phyloP scores from a whole-genome alignment of 768 basidiomycete species.

The Lactarius pseudohatsudake region DNA sequence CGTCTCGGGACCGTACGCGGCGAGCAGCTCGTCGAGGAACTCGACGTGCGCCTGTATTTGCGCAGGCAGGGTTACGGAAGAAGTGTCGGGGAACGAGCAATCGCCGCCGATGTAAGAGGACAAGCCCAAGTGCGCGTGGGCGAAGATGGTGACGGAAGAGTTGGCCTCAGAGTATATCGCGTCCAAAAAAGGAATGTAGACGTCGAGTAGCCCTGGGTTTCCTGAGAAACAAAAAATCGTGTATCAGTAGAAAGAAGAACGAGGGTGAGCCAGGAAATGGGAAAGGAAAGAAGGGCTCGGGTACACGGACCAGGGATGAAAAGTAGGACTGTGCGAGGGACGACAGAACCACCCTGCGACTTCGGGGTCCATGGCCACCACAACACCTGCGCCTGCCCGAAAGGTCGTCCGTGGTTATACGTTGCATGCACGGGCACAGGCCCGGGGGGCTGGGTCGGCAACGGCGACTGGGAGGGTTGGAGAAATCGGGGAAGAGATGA shows the following conservation, averaged over 20 bases:
- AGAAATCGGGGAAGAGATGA: constrained; percentile 28
- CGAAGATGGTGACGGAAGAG: constrained; percentile 51
- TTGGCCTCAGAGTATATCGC: constrained; percentile 43
- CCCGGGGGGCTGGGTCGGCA: constrained; percentile 1
- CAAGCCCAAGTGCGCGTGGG: constrained; percentile 38
- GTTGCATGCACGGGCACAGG: constrained; percentile 28
- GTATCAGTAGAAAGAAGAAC: background rate
- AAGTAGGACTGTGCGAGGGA: constrained; percentile 18
- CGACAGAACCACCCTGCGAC: background rate
- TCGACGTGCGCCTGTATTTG: constrained; percentile 20
- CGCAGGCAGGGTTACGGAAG: constrained; percentile 15
- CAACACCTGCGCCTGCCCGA: constrained; percentile 47
- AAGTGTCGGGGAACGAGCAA: constrained; percentile 36
- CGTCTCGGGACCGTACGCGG: constrained; percentile 41
- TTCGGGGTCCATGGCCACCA: constrained; percentile 48
- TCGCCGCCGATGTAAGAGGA: constrained; percentile 47
- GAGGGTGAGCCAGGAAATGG: no score
- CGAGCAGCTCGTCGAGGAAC: constrained; percentile 65
- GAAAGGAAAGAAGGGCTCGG: background rate
- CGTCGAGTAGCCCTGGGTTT: constrained; percentile 61
- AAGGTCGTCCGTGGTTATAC: constrained; percentile 41
- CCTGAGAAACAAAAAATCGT: constrained; percentile 38
- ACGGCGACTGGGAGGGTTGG: constrained; percentile 13
- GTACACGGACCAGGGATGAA: constrained; percentile 25
- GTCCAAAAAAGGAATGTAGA: constrained; percentile 66